Evolutionary conservation across 2,329 filamentous ascomycete genomes (phyloP).

Genomic region (Salinomyces thailandicus): DNA sequence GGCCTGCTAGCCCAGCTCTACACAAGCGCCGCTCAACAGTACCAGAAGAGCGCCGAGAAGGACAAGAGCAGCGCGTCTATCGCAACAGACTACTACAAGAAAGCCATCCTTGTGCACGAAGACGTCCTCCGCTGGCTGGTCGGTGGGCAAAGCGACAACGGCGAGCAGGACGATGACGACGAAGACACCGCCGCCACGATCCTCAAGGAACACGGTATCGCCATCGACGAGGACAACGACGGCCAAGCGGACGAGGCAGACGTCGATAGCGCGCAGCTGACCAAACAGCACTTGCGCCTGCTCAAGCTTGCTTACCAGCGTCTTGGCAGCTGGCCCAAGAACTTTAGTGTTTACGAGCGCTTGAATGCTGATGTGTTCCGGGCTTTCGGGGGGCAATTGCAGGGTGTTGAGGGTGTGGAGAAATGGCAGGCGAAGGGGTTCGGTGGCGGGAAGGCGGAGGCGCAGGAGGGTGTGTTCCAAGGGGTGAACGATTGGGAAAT

Average conservation of each 20-base stretch:
- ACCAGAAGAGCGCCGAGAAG: slow-evolving; percentile 27
- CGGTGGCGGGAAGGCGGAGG: slow-evolving; percentile 38
- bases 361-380: slow-evolving; percentile 37
- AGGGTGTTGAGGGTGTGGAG: slow-evolving; percentile 30
- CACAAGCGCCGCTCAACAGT: slow-evolving; percentile 31
- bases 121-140: slow-evolving; percentile 22
- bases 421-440: slow-evolving; percentile 39
- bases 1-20: slow-evolving; percentile 42
- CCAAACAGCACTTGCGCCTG: slow-evolving; percentile 29
- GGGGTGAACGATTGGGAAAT: slow-evolving; percentile 23
- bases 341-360: slow-evolving; percentile 38
- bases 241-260: slow-evolving; percentile 14
- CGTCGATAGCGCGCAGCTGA: slow-evolving; percentile 19
- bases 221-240: slow-evolving; percentile 18
- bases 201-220: slow-evolving; percentile 27
- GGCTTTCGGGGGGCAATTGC: slow-evolving; percentile 30
- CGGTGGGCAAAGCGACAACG: slow-evolving; percentile 17
- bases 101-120: slow-evolving; percentile 27
- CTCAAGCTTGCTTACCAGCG: slow-evolving; percentile 34
- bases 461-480: slow-evolving; percentile 26
- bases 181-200: slow-evolving; percentile 30
- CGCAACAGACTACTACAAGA: slow-evolving; percentile 31
- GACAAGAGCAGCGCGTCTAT: slow-evolving; percentile 26
- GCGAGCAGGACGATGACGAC: slow-evolving; percentile 25
- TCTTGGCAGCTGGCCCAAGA: slow-evolving; percentile 37